Conservation (phyloP, 176 grass and related monocot genomes). For the Sorghum bicolor region DNA sequence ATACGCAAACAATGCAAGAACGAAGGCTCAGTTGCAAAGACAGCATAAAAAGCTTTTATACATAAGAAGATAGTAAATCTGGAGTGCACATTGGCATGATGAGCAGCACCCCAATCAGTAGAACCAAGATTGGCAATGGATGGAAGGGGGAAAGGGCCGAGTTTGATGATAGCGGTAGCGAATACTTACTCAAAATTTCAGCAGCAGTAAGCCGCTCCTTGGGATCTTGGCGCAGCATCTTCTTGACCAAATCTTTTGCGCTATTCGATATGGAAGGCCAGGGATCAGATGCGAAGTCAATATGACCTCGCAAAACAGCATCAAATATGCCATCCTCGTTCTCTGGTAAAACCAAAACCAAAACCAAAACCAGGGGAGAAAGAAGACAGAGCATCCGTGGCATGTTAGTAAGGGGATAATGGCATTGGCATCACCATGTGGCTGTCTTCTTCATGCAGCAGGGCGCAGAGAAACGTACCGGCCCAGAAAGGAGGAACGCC, state of each 20-base stretch:
- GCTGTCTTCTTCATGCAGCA: neutral
- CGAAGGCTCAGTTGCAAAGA: neutral
- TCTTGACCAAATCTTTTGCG: slow-evolving; percentile 84
- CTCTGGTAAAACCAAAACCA: slow-evolving; percentile 45
- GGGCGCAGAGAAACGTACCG: slow-evolving; percentile 24
- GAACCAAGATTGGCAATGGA: neutral
- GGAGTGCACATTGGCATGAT: neutral
- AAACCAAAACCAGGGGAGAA: neutral
- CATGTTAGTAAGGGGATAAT: neutral
- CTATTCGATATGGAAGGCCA: slow-evolving; percentile 75
- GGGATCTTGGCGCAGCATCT: slow-evolving; percentile 78
- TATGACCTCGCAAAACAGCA: slow-evolving; percentile 62
- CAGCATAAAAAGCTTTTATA: neutral
- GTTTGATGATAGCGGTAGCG: neutral
- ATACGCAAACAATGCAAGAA: neutral
- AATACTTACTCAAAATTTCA: slow-evolving; percentile 71
- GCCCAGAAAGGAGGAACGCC: slow-evolving; percentile 97
- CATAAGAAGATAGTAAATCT: neutral
- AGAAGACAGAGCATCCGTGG: neutral
- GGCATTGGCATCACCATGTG: neutral
- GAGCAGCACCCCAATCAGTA: neutral
- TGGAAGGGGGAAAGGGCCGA: neutral
- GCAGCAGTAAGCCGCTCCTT: slow-evolving; percentile 79
- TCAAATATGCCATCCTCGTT: slow-evolving; percentile 92
- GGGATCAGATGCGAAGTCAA: slow-evolving; percentile 84